A percentile compares a stretch with the other conserved stretches of the same genome.
Conservation (phyloP, 192 early-diverging fungal genomes). For the Radiomyces spectabilis region DNA sequence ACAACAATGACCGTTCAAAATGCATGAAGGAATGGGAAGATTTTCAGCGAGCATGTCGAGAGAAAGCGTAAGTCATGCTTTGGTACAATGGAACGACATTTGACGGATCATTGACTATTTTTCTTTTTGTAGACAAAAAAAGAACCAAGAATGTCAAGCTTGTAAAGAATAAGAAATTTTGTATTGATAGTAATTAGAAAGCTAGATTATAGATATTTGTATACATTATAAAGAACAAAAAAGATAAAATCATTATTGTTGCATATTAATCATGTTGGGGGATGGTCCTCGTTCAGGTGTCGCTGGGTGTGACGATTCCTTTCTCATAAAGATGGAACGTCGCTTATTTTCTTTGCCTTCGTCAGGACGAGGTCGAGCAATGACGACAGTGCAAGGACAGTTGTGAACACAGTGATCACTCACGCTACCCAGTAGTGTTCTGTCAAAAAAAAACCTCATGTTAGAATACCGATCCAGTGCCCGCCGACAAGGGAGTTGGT, state of each 20-base stretch:
- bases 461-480: too few relatives aligned
- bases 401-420: conserved; percentile 37
- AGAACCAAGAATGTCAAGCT: neutral
- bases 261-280: neutral
- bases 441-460: neutral
- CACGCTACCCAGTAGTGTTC: conserved; percentile 40
- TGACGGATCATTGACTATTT: neutral
- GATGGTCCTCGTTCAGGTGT: neutral
- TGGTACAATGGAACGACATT: neutral
- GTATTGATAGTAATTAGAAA: too few relatives aligned
- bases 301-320: neutral
- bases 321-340: neutral
- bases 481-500: too few relatives aligned
- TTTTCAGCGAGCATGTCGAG: conserved; percentile 47
- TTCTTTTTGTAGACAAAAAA: neutral
- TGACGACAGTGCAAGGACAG: conserved; percentile 28
- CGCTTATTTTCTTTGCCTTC: neutral
- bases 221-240: neutral
- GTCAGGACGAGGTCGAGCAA: conserved; percentile 12
- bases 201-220: neutral
- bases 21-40: conserved; percentile 58
- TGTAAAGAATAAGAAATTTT: too few relatives aligned
- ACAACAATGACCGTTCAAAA: conserved; percentile 51
- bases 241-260: neutral
- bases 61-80: conserved; percentile 28